phyloP scores from a whole-genome alignment of 1,139 yeast genomes.

The Suhomyces kunorum region DNA sequence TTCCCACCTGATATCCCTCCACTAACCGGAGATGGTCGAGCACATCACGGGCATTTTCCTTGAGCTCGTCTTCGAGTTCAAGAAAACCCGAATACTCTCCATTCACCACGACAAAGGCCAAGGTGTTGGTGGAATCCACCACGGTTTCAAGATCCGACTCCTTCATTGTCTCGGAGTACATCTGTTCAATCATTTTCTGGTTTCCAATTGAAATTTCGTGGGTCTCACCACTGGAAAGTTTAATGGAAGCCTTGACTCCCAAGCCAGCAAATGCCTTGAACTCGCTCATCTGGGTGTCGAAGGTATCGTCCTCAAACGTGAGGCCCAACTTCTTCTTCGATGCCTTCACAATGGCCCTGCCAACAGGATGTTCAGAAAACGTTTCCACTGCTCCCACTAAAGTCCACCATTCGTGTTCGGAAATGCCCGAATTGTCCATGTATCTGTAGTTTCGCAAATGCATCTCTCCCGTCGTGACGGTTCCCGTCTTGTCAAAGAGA shows the following conservation, averaged over 20 bases:
- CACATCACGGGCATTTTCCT: slow-evolving; percentile 63
- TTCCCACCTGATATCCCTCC: slow-evolving; percentile 68
- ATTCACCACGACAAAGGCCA: slow-evolving; percentile 53
- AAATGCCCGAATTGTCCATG: slow-evolving; percentile 3
- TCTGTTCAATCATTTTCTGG: slow-evolving; percentile 41
- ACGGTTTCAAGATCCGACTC: slow-evolving; percentile 8
- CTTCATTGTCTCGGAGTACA: slow-evolving; percentile 18
- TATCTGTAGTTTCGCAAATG: slow-evolving; percentile 38
- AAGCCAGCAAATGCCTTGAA: slow-evolving; percentile 65
- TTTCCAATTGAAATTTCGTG: slow-evolving; percentile 59
- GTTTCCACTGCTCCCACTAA: slow-evolving; percentile 64
- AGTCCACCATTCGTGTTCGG: slow-evolving; percentile 49
- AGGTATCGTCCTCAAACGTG: slow-evolving; percentile 37
- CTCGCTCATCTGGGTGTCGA: slow-evolving; percentile 31
- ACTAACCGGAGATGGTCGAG: slow-evolving; percentile 52
- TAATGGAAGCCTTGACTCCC: slow-evolving; percentile 62
- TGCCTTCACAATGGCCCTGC: slow-evolving; percentile 58
- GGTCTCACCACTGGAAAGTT: slow-evolving; percentile 18
- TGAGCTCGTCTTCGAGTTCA: slow-evolving; percentile 68
- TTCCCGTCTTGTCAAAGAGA: slow-evolving; percentile 94
- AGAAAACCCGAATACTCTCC: slow-evolving; percentile 61
- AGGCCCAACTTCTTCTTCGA: slow-evolving; percentile 30
- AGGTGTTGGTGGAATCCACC: slow-evolving; percentile 22
- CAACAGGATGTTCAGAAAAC: slow-evolving; percentile 87
- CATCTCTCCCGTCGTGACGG: slow-evolving; percentile 87